Percentiles rank a stretch among this genome's conserved stretches.
phyloP scores from a whole-genome alignment of 306 rosid genomes.

The Casuarina equisetifolia region DNA sequence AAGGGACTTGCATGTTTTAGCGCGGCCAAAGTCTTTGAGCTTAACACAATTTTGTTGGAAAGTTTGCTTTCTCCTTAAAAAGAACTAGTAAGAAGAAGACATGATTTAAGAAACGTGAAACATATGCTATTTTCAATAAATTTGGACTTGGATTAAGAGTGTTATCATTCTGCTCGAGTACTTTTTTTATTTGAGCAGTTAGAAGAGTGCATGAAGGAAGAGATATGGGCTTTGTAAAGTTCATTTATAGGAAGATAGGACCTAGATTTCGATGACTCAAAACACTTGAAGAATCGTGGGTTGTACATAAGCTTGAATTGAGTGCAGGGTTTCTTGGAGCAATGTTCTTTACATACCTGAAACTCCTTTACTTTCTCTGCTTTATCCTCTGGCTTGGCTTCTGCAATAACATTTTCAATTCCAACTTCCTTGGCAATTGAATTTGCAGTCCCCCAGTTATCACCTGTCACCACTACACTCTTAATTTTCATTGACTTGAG shows the following conservation, averaged over 20 bases:
- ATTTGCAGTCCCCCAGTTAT: slow-evolving; percentile 89
- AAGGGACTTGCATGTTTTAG: background rate
- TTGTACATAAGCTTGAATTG: background rate
- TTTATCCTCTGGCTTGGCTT: slow-evolving; percentile 73
- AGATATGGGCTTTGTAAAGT: background rate
- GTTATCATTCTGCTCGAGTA: background rate
- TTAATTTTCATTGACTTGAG: slow-evolving; percentile 68
- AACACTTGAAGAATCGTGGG: background rate
- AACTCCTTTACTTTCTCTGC: slow-evolving; percentile 62
- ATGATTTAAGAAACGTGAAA: too few relatives aligned
- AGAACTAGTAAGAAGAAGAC: too few relatives aligned
- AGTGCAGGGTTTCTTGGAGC: background rate
- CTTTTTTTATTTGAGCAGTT: background rate
- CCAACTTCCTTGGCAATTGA: slow-evolving; percentile 75
- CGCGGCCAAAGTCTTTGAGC: background rate
- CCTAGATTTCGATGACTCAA: background rate
- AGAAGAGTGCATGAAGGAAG: background rate
- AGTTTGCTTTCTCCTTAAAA: too few relatives aligned
- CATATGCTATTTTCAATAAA: too few relatives aligned
- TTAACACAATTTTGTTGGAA: background rate
- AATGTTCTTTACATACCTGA: slow-evolving; percentile 47
- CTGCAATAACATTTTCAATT: slow-evolving; percentile 71
- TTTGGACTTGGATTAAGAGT: too few relatives aligned
- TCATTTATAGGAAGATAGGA: background rate
- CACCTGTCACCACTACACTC: slow-evolving; percentile 83